Percentiles rank a stretch among this genome's conserved stretches.
Evolutionary conservation across 495 filamentous ascomycete species (phyloP).

Genomic region (Penicillium maclennaniae): DNA sequence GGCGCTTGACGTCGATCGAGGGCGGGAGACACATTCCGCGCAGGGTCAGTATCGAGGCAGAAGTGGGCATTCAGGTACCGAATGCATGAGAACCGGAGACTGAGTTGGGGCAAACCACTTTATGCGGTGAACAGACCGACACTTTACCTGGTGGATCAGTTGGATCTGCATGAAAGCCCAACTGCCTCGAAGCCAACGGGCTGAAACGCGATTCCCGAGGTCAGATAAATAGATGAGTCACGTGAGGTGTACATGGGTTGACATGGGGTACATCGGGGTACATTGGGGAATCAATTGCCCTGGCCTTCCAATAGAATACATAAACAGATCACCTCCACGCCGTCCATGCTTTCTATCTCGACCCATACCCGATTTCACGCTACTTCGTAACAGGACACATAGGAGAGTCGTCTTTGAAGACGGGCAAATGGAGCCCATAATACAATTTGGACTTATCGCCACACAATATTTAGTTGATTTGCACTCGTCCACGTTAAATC

Average conservation of each 20-base stretch:
- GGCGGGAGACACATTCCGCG: background rate
- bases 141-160: constrained; percentile 13
- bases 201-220: constrained; percentile 2
- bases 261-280: background rate
- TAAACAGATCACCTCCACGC: too few relatives aligned
- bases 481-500: too few relatives aligned
- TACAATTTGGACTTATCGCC: too few relatives aligned
- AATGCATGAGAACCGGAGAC: constrained; percentile 7
- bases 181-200: constrained; percentile 1
- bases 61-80: constrained; percentile 8
- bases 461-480: too few relatives aligned
- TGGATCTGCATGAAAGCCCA: constrained; percentile 24
- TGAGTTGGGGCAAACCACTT: background rate
- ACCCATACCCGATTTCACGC: too few relatives aligned
- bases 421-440: too few relatives aligned
- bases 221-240: background rate
- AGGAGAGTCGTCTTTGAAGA: too few relatives aligned
- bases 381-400: too few relatives aligned
- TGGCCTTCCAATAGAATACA: background rate
- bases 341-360: too few relatives aligned
- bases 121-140: constrained; percentile 14
- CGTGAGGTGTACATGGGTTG: background rate
- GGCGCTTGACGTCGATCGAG: constrained; percentile 18
- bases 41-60: background rate
- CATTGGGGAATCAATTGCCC: constrained; percentile 5